Evolutionary conservation across 225 moss, liverwort and hornwort species (phyloP).

Genomic region (Physcomitrium patens): DNA sequence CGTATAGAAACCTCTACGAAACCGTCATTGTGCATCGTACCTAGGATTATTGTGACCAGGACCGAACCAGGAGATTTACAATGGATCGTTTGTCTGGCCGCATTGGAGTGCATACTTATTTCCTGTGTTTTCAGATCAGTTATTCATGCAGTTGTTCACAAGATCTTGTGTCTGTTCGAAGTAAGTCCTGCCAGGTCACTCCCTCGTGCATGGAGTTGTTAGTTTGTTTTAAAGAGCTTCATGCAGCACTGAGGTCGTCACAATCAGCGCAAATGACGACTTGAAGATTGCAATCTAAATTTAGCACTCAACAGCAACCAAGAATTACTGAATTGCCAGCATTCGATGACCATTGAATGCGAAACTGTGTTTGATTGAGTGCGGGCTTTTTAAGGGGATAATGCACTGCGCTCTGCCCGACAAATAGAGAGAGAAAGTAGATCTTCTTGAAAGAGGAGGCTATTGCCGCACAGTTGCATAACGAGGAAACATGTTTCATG

Average conservation of each 20-base stretch:
- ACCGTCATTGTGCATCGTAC: constrained; percentile 2
- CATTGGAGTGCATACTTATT: not conserved
- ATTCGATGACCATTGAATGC: not conserved
- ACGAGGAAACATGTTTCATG: constrained; percentile 1
- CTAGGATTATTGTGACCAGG: not conserved
- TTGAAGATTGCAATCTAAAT: not conserved
- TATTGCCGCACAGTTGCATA: constrained; percentile 7
- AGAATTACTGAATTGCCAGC: constrained; percentile 8
- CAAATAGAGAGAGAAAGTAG: not conserved
- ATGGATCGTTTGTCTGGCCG: not conserved
- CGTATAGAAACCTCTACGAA: not conserved
- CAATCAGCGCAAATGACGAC: not conserved
- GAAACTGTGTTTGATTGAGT: not conserved
- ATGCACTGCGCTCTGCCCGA: constrained; percentile 4
- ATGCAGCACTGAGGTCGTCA: constrained; percentile 13
- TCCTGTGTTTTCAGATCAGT: not conserved
- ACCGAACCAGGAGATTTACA: constrained; percentile 14
- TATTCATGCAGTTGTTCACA: not conserved
- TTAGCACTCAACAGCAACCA: not conserved
- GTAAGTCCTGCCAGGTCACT: constrained; percentile 5
- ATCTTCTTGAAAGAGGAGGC: not conserved
- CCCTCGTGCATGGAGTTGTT: constrained; percentile 5
- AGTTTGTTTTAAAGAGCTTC: not conserved
- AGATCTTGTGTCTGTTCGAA: constrained; percentile 4
- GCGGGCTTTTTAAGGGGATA: constrained; percentile 10